These are phyloP conservation scores for Naganishia randhawae DNA, from an alignment of 768 basidiomycete species.

Conservation along the genomic window DNA sequence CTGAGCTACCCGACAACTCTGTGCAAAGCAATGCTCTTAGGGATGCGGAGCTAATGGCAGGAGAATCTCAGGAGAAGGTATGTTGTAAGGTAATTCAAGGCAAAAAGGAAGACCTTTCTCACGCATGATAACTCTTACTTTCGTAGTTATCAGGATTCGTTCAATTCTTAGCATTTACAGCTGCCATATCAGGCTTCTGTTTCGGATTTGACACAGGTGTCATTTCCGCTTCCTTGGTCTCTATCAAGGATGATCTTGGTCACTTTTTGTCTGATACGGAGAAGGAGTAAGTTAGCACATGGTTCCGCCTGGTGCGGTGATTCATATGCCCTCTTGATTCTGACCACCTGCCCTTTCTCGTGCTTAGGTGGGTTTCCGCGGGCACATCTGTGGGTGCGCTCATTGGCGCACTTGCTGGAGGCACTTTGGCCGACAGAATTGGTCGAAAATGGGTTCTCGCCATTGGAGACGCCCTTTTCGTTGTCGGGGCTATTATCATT, in stretches of 20 bases:
- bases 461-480: conserved; percentile 34
- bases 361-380: conserved; percentile 32
- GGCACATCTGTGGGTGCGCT: conserved; percentile 38
- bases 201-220: conserved; percentile 44
- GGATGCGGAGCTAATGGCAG: conserved; percentile 35
- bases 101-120: background rate
- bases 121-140: background rate
- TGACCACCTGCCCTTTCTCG: background rate
- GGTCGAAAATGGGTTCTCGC: conserved; percentile 43
- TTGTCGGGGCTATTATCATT: conserved; percentile 27
- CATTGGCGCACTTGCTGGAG: conserved; percentile 34
- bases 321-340: background rate
- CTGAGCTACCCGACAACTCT: background rate
- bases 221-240: conserved; percentile 36
- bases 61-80: conserved; percentile 35
- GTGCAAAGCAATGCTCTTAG: conserved; percentile 19
- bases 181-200: conserved; percentile 39
- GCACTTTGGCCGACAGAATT: conserved; percentile 36
- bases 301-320: background rate
- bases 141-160: conserved; percentile 33
- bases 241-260: conserved; percentile 38
- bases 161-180: conserved; percentile 29
- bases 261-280: conserved; percentile 33
- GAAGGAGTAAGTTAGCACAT: conserved; percentile 29
- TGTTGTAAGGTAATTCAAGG: background rate